Evolutionary conservation across 2,329 filamentous ascomycete species (phyloP), one percentile per base, ranked within the genome.

Genomic region (Fusarium burgessii): DNA sequence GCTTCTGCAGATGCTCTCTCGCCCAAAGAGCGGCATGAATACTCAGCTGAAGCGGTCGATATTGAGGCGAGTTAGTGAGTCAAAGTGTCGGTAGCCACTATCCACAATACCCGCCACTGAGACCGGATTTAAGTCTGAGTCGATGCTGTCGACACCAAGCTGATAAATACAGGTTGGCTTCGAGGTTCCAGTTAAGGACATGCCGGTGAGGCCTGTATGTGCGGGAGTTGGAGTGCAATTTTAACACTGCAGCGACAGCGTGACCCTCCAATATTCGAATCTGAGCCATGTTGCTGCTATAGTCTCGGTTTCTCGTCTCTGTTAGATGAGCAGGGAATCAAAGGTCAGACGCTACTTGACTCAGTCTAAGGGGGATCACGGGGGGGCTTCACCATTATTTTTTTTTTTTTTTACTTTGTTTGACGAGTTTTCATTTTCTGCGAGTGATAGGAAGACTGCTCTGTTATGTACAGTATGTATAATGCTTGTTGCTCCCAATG

Each of bases 281-380:
- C 54, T 69, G 64, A 71, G 68, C 64, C 52, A 66, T 68, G 58
- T 45, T 58, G 47, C 66, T 72, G 29, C 59, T 52, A 70, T 72
- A 66, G 64, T 72, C 64, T 68, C 38, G 63, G 51, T 45, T 62
- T 68, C 36, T 54, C 59, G 65, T 71, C 68, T 72, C 56, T 66
- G 51, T 70, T 71, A 72, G 64, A 71, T 71, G 69, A 71, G 69
- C 66, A 72, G 27, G 68, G 52, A 62, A 69, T 47, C 55, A 58
- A 68, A 72, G 65, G 69, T 70, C 69, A 71, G 69, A 72, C 69
- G 69, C 69, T 71, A 71, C 69, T 66, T 71, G 69, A 71, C 69
- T 71, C 69, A 66, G 69, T 62, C 60, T 40, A 56, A 51, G 62
- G 68, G 59, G 59, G 41, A 58, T 70, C 68, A 71, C 66, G 68